Evolutionary conservation across 78 protist species (phyloP).

Genomic region (Dictyostelium firmibasis): DNA sequence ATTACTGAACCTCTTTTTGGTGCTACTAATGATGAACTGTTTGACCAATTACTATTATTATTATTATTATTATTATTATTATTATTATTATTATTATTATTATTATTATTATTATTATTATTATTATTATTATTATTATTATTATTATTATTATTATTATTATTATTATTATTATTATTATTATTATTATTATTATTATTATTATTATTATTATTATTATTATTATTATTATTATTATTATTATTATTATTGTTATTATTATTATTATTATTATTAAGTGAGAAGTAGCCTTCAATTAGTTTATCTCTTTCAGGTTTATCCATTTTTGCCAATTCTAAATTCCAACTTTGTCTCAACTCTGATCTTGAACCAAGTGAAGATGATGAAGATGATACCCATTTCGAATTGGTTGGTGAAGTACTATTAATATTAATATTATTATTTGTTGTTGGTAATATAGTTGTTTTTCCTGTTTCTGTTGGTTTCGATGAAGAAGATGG

Average conservation of each 20-base stretch:
- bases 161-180: neutral
- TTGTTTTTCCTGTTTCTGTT: neutral
- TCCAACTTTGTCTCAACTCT: slow-evolving; percentile 12
- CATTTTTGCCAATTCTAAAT: slow-evolving; percentile 12
- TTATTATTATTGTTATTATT: neutral
- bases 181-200: neutral
- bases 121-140: neutral
- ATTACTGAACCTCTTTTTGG: neutral
- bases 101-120: too few relatives aligned
- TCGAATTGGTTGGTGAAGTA: neutral
- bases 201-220: neutral
- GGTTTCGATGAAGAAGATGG: neutral
- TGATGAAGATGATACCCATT: slow-evolving; percentile 17
- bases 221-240: neutral
- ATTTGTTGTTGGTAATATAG: neutral
- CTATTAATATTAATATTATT: too few relatives aligned
- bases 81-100: too few relatives aligned
- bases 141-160: neutral
- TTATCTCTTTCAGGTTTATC: slow-evolving; percentile 19
- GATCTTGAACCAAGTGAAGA: neutral
- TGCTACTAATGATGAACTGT: neutral
- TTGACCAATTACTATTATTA: too few relatives aligned
- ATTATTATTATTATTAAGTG: neutral
- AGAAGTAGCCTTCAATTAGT: slow-evolving; percentile 29
- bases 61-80: too few relatives aligned